Percentiles rank a stretch among this genome's conserved stretches.
Evolutionary conservation across 2,329 filamentous ascomycete species (phyloP).

Genomic region (Exophiala oligosperma): DNA sequence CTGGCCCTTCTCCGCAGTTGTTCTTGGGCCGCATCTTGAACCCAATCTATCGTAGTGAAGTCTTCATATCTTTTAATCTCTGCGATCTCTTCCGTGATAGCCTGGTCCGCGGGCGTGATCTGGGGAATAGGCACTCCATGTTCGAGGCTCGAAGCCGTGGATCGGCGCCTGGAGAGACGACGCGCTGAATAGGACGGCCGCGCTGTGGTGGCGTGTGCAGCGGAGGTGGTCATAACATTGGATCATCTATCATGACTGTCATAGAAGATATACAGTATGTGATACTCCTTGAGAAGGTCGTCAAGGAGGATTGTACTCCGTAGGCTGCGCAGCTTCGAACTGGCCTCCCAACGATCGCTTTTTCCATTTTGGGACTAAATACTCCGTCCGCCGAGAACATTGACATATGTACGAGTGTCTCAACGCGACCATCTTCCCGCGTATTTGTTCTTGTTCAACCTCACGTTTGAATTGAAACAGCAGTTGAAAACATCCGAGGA

Average conservation of each 20-base stretch:
- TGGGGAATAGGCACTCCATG: constrained; percentile 57
- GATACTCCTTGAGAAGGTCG: no score
- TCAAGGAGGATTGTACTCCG: no score
- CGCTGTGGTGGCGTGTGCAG: constrained; percentile 41
- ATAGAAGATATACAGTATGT: background rate
- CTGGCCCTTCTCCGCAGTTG: constrained; percentile 77
- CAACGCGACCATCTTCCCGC: constrained; percentile 11
- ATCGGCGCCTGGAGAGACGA: constrained; percentile 63
- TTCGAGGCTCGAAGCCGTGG: constrained; percentile 64
- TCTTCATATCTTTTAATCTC: constrained; percentile 99
- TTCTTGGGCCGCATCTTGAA: constrained; percentile 92
- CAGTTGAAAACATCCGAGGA: no score
- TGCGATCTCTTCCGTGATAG: constrained; percentile 90
- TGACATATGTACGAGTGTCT: constrained; percentile 2
- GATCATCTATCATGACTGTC: constrained; percentile 21
- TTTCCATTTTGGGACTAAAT: constrained; percentile 26
- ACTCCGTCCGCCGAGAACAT: constrained; percentile 10
- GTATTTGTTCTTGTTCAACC: background rate
- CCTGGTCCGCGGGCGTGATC: constrained; percentile 59
- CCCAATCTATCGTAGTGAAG: constrained; percentile 96
- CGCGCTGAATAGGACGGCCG: constrained; percentile 54
- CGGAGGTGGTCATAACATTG: constrained; percentile 50
- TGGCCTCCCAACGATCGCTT: constrained; percentile 3
- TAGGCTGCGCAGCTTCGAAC: background rate
- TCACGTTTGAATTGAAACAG: background rate